Base-by-base conservation (phyloP, 2,329 filamentous ascomycete genomes). In the Monosporascus sp. region DNA sequence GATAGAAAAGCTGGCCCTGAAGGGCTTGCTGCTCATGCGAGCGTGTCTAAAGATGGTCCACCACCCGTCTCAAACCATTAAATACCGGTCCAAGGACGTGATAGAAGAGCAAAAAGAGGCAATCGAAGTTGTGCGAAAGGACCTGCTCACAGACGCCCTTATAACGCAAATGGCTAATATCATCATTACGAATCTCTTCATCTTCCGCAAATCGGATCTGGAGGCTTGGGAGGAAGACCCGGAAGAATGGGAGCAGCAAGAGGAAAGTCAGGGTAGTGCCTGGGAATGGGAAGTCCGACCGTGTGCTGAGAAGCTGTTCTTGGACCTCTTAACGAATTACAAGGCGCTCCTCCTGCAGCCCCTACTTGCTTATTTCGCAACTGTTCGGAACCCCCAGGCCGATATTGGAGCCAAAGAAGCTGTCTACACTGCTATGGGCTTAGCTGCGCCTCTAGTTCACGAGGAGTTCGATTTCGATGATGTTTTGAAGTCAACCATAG, bases 251-350 rank as follows among this genome's bases (percentile, higher is more conserved):
- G 93, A 97, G 69, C 86, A 89, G 58, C 85, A 87, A 62, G 91
- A 97, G 73, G 90, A 95, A 63, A 88, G 86, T 55, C 83, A 89
- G 54, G 85, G 88, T 37, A 89, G 90, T 60, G 89, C 88, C 1
- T 97, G 89, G 80, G 91, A 97, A 64, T 97, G 92, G 74, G 89
- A 93, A 54, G 86, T 97, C 50, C 85, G 93, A 34, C 90, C 92
- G 2, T 97, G 93, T 66, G 87, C 94, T 0, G 94, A 99, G 70
- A 95, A 92, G 70, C 78, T 99, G 15, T 96, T 97, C 70, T 79
- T 97, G 60, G 92, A 97, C 63, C 81, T 99, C 18, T 83, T 96
- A 55, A 89, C 90, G 56, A 86, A 96, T 72, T 95, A 90, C 78
- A 96, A 94, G 71, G 77, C 86, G 47, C 77, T 95, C 27, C 80